These are phyloP conservation scores for Cystobasidiaceae sp. DNA, from an alignment of 1,284 basidiomycete species.

Conservation along the genomic window DNA sequence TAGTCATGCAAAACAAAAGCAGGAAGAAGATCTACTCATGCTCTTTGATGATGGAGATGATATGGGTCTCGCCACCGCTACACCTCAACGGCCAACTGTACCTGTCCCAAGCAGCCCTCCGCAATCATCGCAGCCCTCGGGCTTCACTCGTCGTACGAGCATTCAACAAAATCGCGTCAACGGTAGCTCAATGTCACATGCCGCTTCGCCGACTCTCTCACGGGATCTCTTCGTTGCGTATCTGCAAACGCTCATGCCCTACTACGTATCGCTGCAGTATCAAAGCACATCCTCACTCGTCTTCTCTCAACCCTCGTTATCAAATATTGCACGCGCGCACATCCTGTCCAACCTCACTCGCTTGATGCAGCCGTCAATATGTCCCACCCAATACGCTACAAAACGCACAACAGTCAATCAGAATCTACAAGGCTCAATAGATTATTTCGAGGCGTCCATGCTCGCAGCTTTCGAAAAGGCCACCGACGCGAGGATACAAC, in stretches of 20 bases:
- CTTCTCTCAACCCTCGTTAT: constrained; percentile 33
- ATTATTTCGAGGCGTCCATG: constrained; percentile 78
- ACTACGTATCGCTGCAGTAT: constrained; percentile 39
- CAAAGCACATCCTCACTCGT: constrained; percentile 43
- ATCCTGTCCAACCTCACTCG: constrained; percentile 62
- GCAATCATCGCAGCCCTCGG: no score
- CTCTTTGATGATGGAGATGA: constrained; percentile 47
- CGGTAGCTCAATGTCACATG: no score
- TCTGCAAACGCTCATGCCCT: constrained; percentile 39
- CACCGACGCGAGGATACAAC: constrained; percentile 65
- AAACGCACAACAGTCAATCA: constrained; percentile 52
- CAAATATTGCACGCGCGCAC: constrained; percentile 34
- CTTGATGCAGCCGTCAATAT: constrained; percentile 60
- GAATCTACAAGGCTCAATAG: constrained; percentile 69
- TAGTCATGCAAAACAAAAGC: neutral
- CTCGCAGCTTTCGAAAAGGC: constrained; percentile 77
- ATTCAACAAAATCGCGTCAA: neutral
- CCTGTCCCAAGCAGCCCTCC: no score
- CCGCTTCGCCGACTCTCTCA: constrained; percentile 1
- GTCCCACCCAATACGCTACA: constrained; percentile 58
- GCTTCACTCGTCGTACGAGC: neutral
- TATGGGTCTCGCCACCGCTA: constrained; percentile 18
- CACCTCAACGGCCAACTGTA: neutral
- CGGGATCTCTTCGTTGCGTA: constrained; percentile 36
- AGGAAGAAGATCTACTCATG: constrained; percentile 44